Conservation (phyloP, 106 monocot species). For the Dendrobium officinale region DNA sequence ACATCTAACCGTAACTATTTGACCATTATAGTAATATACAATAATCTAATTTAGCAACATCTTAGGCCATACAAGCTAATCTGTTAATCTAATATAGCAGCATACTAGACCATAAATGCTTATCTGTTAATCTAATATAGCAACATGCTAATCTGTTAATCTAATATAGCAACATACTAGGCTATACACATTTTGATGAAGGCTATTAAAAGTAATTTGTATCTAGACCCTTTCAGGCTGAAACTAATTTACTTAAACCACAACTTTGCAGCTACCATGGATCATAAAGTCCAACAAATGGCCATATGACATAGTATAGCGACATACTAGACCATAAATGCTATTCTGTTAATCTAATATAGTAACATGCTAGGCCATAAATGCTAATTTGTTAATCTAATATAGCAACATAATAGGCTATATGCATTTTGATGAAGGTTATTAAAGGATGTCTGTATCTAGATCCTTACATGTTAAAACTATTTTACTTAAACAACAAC, state of each 20-base stretch:
- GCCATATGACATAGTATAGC: neutral
- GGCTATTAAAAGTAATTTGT: neutral
- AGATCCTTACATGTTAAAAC: neutral
- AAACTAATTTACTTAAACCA: too few species aligned
- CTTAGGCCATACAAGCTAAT: neutral
- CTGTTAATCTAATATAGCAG: neutral
- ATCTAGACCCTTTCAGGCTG: neutral
- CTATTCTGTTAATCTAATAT: too few species aligned
- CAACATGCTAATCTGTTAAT: too few species aligned
- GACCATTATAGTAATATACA: neutral
- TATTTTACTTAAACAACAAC: too few species aligned
- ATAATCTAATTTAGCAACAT: neutral
- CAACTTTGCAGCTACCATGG: too few species aligned
- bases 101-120: neutral
- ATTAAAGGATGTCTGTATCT: neutral
- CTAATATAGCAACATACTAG: neutral
- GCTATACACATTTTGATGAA: neutral
- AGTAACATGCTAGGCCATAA: too few species aligned
- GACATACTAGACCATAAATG: neutral
- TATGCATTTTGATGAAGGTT: neutral
- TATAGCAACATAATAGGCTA: neutral
- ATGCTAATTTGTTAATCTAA: neutral
- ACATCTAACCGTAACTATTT: neutral
- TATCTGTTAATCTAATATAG: too few species aligned
- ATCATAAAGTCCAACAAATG: neutral